Evolutionary conservation across 1,139 yeast species (phyloP).

Genomic region (Saccharomycopsis crataegensis): DNA sequence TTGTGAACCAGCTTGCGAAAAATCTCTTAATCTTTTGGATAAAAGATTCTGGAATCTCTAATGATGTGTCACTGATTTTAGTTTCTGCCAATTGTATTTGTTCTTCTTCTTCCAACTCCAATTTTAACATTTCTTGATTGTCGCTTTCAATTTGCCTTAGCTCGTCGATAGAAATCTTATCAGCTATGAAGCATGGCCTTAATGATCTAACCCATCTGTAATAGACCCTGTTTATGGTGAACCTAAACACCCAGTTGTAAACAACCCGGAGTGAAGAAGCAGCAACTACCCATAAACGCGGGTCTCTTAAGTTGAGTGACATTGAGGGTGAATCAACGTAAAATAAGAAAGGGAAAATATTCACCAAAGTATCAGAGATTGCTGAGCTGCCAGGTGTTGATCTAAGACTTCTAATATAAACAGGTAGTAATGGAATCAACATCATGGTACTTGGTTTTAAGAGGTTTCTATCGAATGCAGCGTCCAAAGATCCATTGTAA

Average conservation of each 20-base stretch:
- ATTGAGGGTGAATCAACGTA: neutral
- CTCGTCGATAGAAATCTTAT: slow-evolving; percentile 11
- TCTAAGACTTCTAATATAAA: slow-evolving; percentile 22
- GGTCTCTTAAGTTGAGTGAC: slow-evolving; percentile 9
- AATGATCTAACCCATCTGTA: slow-evolving; percentile 30
- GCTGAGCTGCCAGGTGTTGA: slow-evolving; percentile 4
- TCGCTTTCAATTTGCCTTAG: slow-evolving; percentile 21
- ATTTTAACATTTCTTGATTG: neutral
- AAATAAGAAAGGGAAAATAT: slow-evolving; percentile 20
- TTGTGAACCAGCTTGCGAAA: neutral
- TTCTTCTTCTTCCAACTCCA: neutral
- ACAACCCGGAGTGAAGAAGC: slow-evolving; percentile 32
- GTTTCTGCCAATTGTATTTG: neutral
- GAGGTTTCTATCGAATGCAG: slow-evolving; percentile 13
- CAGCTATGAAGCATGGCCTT: slow-evolving; percentile 23
- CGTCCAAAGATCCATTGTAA: neutral
- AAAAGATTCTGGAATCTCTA: neutral
- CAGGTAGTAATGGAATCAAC: slow-evolving; percentile 23
- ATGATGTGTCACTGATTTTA: neutral
- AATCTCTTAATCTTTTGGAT: slow-evolving; percentile 17
- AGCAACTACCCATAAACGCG: slow-evolving; percentile 19
- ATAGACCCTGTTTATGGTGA: slow-evolving; percentile 40
- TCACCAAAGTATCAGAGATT: slow-evolving; percentile 1
- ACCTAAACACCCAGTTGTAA: slow-evolving; percentile 34
- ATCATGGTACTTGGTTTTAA: neutral